Evolutionary conservation across 2,329 filamentous ascomycete genomes (phyloP).

Genomic region (Hawksworthiomyces lignivorus): DNA sequence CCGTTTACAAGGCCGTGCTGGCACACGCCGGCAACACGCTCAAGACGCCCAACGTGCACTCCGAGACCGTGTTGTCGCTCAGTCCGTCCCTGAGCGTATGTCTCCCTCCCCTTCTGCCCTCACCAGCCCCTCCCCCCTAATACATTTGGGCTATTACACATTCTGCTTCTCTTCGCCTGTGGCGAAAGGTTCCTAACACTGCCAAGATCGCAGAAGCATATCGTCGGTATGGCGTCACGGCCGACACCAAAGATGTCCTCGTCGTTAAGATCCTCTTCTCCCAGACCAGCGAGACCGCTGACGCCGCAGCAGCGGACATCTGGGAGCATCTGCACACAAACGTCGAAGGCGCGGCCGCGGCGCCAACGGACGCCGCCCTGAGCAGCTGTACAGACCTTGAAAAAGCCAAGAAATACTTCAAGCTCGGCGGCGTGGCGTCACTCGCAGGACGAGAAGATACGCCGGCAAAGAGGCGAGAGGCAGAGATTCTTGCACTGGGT

Average conservation of each 20-base stretch:
- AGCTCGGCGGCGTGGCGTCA: conserved; percentile 57
- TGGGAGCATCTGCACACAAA: conserved; percentile 51
- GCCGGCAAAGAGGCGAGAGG: conserved; percentile 39
- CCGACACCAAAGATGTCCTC: conserved; percentile 63
- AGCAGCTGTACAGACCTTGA: conserved; percentile 51
- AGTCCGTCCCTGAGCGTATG: conserved; percentile 73
- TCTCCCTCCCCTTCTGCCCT: conserved; percentile 2
- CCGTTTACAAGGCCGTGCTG: conserved; percentile 69
- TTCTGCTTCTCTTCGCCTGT: too few relatives aligned
- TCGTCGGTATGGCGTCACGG: conserved; percentile 73
- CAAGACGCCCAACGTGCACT: conserved; percentile 80
- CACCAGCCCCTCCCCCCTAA: background rate
- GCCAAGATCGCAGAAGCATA: conserved; percentile 83
- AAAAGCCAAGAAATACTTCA: conserved; percentile 79
- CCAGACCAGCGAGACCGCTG: conserved; percentile 31
- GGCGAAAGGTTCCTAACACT: too few relatives aligned
- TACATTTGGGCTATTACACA: too few relatives aligned
- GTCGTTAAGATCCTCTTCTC: conserved; percentile 68
- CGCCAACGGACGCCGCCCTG: conserved; percentile 59
- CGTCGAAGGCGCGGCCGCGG: conserved; percentile 52
- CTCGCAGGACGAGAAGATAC: conserved; percentile 25
- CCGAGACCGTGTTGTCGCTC: conserved; percentile 75
- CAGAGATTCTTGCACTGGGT: conserved; percentile 64
- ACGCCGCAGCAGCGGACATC: conserved; percentile 37
- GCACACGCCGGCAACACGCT: conserved; percentile 50